A percentile compares a stretch with the other conserved stretches of the same genome.
phyloP scores from a whole-genome alignment of 768 basidiomycete genomes.

The Mycena leptocephala region DNA sequence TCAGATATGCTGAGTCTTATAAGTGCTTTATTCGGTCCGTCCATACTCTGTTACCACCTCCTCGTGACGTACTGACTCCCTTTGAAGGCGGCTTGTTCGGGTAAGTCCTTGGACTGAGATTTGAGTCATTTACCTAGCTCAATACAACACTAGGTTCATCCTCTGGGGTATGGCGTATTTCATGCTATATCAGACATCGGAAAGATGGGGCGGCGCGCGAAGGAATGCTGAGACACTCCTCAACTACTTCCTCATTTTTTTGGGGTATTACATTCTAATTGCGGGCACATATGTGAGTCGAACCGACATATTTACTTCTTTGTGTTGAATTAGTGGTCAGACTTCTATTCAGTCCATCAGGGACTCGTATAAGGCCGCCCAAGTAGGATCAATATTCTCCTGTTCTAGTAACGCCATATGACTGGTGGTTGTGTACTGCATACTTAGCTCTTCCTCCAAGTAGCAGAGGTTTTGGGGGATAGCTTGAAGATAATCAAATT shows the following conservation, averaged over 20 bases:
- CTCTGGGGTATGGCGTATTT: not conserved
- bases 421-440: not conserved
- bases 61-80: not conserved
- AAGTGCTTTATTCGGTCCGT: conserved; percentile 37
- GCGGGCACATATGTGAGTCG: not conserved
- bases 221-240: not conserved
- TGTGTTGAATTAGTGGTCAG: not conserved
- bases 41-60: not conserved
- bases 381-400: not conserved
- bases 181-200: not conserved
- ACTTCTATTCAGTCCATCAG: not conserved
- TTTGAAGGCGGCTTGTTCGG: not conserved
- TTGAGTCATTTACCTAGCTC: not conserved
- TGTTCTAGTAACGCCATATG: not conserved
- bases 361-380: not conserved
- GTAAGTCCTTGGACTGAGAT: not conserved
- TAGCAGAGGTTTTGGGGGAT: not conserved
- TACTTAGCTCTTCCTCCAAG: not conserved
- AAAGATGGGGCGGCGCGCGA: not conserved
- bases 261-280: not conserved
- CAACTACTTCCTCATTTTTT: not conserved
- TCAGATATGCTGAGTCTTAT: conserved; percentile 54
- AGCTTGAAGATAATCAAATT: too few relatives aligned
- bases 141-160: not conserved
- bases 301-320: not conserved